Base-by-base conservation (phyloP, 2,329 filamentous ascomycete genomes). In the Penicillium brasilianum region DNA sequence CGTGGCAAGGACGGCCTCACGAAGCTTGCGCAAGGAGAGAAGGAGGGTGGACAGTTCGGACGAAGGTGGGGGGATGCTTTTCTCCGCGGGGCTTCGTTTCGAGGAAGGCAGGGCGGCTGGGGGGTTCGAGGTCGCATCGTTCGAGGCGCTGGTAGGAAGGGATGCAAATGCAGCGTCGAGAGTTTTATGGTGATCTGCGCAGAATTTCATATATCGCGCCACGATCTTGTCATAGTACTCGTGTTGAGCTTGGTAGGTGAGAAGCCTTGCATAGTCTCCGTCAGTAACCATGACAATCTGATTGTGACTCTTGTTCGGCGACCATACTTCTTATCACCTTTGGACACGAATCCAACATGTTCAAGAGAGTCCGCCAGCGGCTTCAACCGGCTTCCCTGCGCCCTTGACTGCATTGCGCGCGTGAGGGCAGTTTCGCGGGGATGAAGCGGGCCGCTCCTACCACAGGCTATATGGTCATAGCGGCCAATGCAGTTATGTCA, bases 141-240 rank as follows among this genome's bases (percentile, higher is more conserved):
- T 69, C 20, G 73, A 77, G 39, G 71, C 73, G 60, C 78, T 77
- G 60, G 69, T 72, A 37, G 71, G 75, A 20, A 95, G 82, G 1
- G 88, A 87, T 2, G 89, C 85, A 73, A 96, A 93, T 57, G 91
- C 89, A 53, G 85, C 83, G 61, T 93, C 86, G 28, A 97, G 86
- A 67, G 90, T 87, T 66, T 91, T 88, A 55, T 88, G 84, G 71
- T 90, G 86, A 58, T 88, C 86, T 16, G 91, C 90, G 81, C 93
- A 96, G 76, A 97, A 96, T 65, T 87, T 87, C 86, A 97, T 90
- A 79, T 96, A 97, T 52, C 92, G 88, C 73, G 94, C 89, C 60
- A 93, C 88, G 70, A 97, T 96, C 73, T 89, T 91, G 73, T 88
- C 88, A 78, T 94, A 97, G 81, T 94, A 97, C 57, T 83, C 83